Base-by-base conservation (phyloP, 2,329 filamentous ascomycete species). In the Aspergillus sp. region DNA sequence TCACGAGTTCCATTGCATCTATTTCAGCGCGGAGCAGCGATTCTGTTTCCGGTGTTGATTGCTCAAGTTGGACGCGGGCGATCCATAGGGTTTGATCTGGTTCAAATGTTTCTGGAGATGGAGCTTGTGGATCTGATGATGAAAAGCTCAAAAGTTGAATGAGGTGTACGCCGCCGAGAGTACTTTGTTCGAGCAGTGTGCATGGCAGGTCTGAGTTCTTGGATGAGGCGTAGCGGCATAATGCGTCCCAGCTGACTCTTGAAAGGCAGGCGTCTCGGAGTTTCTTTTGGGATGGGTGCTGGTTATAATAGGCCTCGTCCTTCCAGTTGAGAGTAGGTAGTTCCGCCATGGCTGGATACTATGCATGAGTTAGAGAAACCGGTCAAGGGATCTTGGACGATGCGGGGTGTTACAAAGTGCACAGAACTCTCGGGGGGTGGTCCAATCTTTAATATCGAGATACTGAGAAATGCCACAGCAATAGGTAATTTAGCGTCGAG, bases 181-280 rank as follows among this genome's bases (percentile, higher is more conserved):
- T 53, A 11, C n/a, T 17, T 14, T 46, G 33, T n/a, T 52, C 55
- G 3, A 48, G 49, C n/a, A 57, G 43, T 3, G 6, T 52, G 49
- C 55, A 57, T 5, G 49, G 55, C 6, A 4, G 6, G 14, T 51
- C 27, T 3, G 21, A n/a, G 41, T 53, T 57, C 23, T 23, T 15
- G 35, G 41, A 57, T 14, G 55, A 57, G n/a, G 55, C 55, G 23
- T 57, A 57, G 14, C 17, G 14, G 27, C 41, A 48, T 3, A 57
- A 44, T 33, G 55, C 55, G 9, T 43, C 27, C 55, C 55, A 57
- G 37, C 48, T 33, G 11, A 53, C 55, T 19, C 55, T 37, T 37
- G 52, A n/a, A 4, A 57, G 14, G 15, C 49, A 57, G 17, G 41
- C 41, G 31, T 57, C 55, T 19, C 49, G 27, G 7, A 21, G 15